Evolutionary conservation across 2,329 filamentous ascomycete species (phyloP).

Genomic region (Botryosphaeria dothidea): DNA sequence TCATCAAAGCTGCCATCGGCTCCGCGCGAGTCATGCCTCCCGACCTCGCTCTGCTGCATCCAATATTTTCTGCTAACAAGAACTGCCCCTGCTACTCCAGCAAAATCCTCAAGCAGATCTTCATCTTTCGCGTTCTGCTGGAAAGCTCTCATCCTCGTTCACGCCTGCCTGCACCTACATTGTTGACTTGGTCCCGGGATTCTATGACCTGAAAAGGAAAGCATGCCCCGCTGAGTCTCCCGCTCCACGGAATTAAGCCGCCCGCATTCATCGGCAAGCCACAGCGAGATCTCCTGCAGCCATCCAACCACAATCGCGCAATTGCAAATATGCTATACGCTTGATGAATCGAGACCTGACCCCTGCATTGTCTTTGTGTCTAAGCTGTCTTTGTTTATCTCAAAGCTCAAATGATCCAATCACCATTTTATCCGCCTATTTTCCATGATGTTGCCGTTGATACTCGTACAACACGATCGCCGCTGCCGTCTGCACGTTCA

Average conservation of each 20-base stretch:
- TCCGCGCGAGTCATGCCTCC: constrained; percentile 1
- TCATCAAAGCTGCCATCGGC: neutral
- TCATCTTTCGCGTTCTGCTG: too few species aligned
- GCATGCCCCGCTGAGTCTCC: neutral
- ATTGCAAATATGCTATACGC: neutral
- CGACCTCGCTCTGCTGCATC: neutral
- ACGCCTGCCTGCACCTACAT: neutral
- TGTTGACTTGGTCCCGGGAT: neutral
- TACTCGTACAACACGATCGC: constrained; percentile 55
- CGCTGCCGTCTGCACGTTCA: constrained; percentile 58
- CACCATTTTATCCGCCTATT: neutral
- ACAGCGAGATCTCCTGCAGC: neutral
- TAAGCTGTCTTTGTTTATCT: too few species aligned
- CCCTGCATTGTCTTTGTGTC: too few species aligned
- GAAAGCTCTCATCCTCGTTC: too few species aligned
- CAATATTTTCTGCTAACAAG: neutral
- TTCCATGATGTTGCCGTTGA: constrained; percentile 40
- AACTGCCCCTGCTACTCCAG: neutral
- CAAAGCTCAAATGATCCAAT: neutral
- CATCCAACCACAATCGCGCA: neutral
- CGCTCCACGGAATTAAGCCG: neutral
- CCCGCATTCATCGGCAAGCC: neutral
- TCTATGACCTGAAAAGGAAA: neutral
- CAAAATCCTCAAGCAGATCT: neutral
- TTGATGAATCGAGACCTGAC: neutral